Percentiles rank a stretch among this genome's conserved stretches.
Evolutionary conservation across 1,284 basidiomycete genomes (phyloP).

Genomic region (Apiotrichum mycotoxinovorans): DNA sequence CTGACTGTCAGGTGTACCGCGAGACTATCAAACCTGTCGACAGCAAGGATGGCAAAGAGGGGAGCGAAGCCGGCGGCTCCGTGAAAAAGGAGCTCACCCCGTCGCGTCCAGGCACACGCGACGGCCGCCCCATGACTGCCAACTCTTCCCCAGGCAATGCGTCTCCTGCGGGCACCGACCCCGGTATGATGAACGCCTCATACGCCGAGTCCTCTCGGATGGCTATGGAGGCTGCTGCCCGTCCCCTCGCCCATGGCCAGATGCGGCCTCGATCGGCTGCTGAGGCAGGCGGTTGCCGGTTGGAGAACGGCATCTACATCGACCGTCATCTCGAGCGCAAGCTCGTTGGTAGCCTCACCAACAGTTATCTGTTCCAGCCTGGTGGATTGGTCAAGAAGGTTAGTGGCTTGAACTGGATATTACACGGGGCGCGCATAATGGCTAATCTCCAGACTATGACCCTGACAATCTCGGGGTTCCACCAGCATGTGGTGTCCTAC

Average conservation of each 20-base stretch:
- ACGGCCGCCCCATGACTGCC: slow-evolving; percentile 16
- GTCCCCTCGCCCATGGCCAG: slow-evolving; percentile 19
- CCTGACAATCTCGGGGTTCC: slow-evolving; percentile 73
- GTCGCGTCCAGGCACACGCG: slow-evolving; percentile 10
- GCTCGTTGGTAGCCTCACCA: slow-evolving; percentile 81
- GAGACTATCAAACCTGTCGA: slow-evolving; percentile 72
- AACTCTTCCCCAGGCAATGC: slow-evolving; percentile 15
- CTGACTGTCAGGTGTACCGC: slow-evolving; percentile 62
- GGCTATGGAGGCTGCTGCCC: slow-evolving; percentile 15
- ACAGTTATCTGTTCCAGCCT: slow-evolving; percentile 83
- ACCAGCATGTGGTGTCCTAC: slow-evolving; percentile 94
- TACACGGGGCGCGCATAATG: background rate
- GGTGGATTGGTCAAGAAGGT: slow-evolving; percentile 96
- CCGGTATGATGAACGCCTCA: background rate
- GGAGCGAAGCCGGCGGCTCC: background rate
- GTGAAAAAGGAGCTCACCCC: slow-evolving; percentile 14
- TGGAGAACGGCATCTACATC: slow-evolving; percentile 22
- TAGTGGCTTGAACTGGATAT: slow-evolving; percentile 25
- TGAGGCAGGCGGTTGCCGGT: slow-evolving; percentile 20
- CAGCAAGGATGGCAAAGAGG: slow-evolving; percentile 15
- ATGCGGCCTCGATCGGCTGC: slow-evolving; percentile 20
- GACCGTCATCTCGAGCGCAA: slow-evolving; percentile 59
- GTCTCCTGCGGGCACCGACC: slow-evolving; percentile 7
- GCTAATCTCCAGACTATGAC: slow-evolving; percentile 74
- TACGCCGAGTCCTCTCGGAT: slow-evolving; percentile 22